Evolutionary conservation across 1,139 yeast species (phyloP), one percentile per base, ranked within the genome.

Genomic region (Lodderomyces elongisporus): DNA sequence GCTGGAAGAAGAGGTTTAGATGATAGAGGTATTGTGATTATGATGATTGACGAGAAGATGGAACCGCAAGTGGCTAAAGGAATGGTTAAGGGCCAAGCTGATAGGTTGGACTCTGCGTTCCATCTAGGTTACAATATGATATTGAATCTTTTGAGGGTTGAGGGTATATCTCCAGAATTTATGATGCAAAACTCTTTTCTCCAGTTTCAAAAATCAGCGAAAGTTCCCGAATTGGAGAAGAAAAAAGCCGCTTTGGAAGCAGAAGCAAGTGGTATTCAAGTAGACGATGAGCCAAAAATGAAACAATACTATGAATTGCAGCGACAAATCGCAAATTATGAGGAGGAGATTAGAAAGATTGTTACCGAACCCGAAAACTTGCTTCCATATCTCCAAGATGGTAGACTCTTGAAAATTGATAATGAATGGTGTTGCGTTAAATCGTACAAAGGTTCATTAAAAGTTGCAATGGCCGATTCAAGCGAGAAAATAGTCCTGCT

Each of bases 1-100:
- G 99, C 99, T 13, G 99, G 99, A 51, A 89, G 99, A 71, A 85
- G 99, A 73, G 98, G 99, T 51, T 74, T 93, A 45, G 99, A 93
- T 71, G 96, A 91, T 55, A 81, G 97, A 54, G 99, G 99, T 63
- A 89, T 91, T 56, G 98, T 93, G 35, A 91, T 93, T 49, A 84
- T 93, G 85, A 93, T 93, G 98, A 88, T 91, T 58, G 97, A 91
- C 57, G 97, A 91, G 56, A 91, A 89, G 54, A 93, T 93, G 98
- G 98, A 93, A 58, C 98, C 98, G 4, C 94, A 88, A 49, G 95
- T 91, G 25, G 98, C 98, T 14, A 93, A 93, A 57, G 96, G 97
- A 3, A 93, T 93, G 98, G 97, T 93, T 14, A 89, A 89, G 55
- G 99, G 99, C 51, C 95, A 87, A 54, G 96, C 97, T 20, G 97